A percentile compares a stretch with the other conserved stretches of the same genome.
Evolutionary conservation across 768 basidiomycete species (phyloP).

Genomic region (Suillus luteus): DNA sequence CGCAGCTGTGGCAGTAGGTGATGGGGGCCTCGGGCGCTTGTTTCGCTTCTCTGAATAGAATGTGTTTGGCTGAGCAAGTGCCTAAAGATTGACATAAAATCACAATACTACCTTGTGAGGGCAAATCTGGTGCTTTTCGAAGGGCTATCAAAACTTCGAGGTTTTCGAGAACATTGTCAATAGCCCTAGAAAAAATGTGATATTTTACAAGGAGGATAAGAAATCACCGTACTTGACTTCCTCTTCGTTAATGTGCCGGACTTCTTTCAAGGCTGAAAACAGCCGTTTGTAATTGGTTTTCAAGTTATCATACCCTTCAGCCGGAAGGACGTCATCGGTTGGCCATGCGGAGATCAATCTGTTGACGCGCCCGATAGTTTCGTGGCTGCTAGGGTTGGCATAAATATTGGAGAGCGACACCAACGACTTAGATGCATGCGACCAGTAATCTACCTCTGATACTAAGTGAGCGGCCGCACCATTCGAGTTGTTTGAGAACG

Average conservation of each 20-base stretch:
- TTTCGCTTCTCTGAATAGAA: slow-evolving; percentile 62
- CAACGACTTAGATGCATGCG: slow-evolving; percentile 63
- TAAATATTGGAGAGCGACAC: slow-evolving; percentile 56
- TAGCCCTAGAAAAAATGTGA: slow-evolving; percentile 48
- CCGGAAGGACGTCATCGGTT: slow-evolving; percentile 63
- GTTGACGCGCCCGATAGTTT: slow-evolving; percentile 74
- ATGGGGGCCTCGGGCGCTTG: slow-evolving; percentile 72
- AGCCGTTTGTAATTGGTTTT: slow-evolving; percentile 67
- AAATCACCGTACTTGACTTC: slow-evolving; percentile 59
- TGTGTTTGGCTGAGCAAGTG: slow-evolving; percentile 12
- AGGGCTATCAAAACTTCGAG: slow-evolving; percentile 71
- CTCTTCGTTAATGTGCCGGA: slow-evolving; percentile 56
- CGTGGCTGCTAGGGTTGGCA: slow-evolving; percentile 47
- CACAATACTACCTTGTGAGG: slow-evolving; percentile 51
- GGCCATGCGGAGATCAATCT: slow-evolving; percentile 73
- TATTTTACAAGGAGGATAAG: slow-evolving; percentile 7
- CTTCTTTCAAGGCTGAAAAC: slow-evolving; percentile 58
- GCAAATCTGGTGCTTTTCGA: slow-evolving; percentile 66
- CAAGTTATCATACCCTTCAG: slow-evolving; percentile 66
- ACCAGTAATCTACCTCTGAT: slow-evolving; percentile 78
- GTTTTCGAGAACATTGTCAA: slow-evolving; percentile 71
- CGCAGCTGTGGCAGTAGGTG: slow-evolving; percentile 61
- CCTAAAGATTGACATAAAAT: background rate
- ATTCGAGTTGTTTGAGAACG: background rate
- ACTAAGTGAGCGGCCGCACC: slow-evolving; percentile 8